Conservation (phyloP, 2,329 filamentous ascomycete species). For the Alternaria dauci region DNA sequence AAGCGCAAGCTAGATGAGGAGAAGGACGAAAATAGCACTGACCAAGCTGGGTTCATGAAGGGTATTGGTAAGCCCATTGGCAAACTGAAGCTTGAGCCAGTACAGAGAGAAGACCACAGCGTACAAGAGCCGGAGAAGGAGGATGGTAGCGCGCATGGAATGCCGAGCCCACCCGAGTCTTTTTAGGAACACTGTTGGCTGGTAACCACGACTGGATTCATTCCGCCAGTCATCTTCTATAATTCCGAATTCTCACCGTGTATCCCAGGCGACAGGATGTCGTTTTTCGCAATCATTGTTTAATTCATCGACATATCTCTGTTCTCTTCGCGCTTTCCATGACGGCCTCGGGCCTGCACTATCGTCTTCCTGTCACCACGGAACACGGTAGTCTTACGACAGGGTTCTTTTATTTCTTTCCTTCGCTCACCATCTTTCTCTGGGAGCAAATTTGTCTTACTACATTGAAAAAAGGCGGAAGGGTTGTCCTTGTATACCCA, state of each 20-base stretch:
- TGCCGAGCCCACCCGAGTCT: constrained; percentile 85
- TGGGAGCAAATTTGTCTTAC: constrained; percentile 22
- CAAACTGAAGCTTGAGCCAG: constrained; percentile 57
- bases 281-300: constrained; percentile 17
- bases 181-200: constrained; percentile 48
- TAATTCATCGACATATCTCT: constrained; percentile 20
- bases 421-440: background rate
- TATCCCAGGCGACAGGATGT: background rate
- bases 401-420: background rate
- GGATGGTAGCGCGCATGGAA: constrained; percentile 71
- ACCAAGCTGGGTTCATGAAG: constrained; percentile 40
- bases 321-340: constrained; percentile 7
- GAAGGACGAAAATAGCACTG: constrained; percentile 48
- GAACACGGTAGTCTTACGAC: background rate
- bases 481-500: constrained; percentile 48
- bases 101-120: constrained; percentile 67
- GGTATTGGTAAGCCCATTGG: constrained; percentile 65
- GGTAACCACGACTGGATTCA: background rate
- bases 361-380: background rate
- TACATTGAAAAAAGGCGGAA: constrained; percentile 28
- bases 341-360: background rate
- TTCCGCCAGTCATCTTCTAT: background rate
- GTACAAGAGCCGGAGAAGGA: constrained; percentile 71
- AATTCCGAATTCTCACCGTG: constrained; percentile 11
- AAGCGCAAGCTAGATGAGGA: constrained; percentile 74